Evolutionary conservation across 306 rosid genomes (phyloP), one percentile per base, ranked within the genome.

Genomic region (Citrullus amarus): DNA sequence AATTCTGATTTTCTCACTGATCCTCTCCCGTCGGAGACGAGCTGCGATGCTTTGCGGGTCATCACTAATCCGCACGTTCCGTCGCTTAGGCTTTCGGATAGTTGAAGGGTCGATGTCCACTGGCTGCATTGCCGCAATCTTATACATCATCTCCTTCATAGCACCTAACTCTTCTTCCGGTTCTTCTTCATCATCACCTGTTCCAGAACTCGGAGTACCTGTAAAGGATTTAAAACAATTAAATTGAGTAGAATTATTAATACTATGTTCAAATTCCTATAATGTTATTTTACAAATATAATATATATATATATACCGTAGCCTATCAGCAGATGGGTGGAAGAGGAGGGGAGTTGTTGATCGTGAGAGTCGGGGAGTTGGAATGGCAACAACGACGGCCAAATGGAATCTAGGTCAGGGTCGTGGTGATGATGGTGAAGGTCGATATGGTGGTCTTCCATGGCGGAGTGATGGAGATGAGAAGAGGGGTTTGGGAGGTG

Each of bases 111-210:
- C 98, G 20, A 94, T 91, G 70, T 94, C 97, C 85, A 94, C 98
- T 0, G 98, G 98, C 66, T 94, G 98, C 98, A 94, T 94, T 58
- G 90, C 95, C 0, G 98, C 93, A 2, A 94, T 94, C 93, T 85
- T 89, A 91, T 90, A 94, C 97, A 92, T 90, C 98, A 94, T 94
- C 79, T 94, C 98, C 84, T 94, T 94, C 96, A 94, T 87, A 25
- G 92, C 92, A 14, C 98, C 97, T 0, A 94, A 85, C 84, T 92
- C 96, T 68, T 94, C 96, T 55, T 87, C 97, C 1, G 56, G 82
- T 14, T 44, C 75, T 3, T 79, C 82, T 1, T 62, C 32, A 18
- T 78, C 66, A 20, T 36, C 78, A 9, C 25, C 74, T 12, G 69
- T 80, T 6, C 79, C 79, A 60, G 67, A 30, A 60, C 39, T 60